Conservation (phyloP, 768 basidiomycete species). For the Multifurca ochricompacta region DNA sequence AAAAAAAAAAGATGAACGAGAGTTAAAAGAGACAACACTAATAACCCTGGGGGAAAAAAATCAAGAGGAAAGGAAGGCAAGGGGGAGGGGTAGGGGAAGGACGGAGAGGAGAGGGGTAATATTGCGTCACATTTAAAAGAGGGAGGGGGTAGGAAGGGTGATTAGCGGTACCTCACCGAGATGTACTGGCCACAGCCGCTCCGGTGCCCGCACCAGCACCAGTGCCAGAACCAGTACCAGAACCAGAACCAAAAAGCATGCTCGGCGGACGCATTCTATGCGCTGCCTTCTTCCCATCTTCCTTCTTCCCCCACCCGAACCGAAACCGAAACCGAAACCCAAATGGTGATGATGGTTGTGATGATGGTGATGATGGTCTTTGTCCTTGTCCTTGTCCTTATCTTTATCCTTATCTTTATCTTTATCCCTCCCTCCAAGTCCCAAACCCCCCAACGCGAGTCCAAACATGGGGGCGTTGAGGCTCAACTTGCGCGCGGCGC, state of each 20-base stretch:
- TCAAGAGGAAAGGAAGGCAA: background rate
- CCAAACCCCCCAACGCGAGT: conserved; percentile 35
- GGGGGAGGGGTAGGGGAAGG: too few relatives aligned
- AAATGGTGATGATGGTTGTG: background rate
- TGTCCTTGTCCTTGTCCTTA: too few relatives aligned
- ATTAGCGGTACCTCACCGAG: background rate
- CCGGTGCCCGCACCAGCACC: too few relatives aligned
- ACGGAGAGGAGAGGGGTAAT: too few relatives aligned
- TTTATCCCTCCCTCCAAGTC: background rate
- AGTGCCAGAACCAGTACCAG: too few relatives aligned
- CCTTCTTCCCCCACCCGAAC: too few relatives aligned
- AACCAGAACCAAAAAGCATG: background rate
- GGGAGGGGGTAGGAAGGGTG: too few relatives aligned
- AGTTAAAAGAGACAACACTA: background rate
- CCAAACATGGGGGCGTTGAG: conserved; percentile 49
- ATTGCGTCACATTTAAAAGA: too few relatives aligned
- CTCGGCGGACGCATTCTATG: background rate
- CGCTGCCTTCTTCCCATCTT: conserved; percentile 4
- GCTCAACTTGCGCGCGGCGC: conserved; percentile 50
- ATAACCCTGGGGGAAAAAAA: background rate
- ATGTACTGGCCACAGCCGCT: background rate
- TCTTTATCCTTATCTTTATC: conserved; percentile 6
- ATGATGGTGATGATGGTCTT: background rate
- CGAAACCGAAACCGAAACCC: too few relatives aligned
- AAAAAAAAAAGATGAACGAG: background rate